Evolutionary conservation across 345 rosid genomes (phyloP).

Genomic region (Firmiana major): DNA sequence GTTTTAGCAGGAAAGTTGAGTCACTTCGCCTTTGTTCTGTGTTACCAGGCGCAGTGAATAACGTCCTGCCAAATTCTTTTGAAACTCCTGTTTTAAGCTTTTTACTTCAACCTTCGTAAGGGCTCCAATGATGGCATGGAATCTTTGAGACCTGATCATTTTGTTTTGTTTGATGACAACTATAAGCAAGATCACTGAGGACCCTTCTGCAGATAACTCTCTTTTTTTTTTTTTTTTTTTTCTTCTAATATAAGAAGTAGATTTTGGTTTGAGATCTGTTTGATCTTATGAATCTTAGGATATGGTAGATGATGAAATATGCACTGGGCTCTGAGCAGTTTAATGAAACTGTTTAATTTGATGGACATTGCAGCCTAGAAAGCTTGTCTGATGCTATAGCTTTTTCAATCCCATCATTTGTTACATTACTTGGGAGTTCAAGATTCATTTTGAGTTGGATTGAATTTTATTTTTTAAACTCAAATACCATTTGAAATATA

Average conservation of each 20-base stretch:
- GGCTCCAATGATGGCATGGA: slow-evolving; percentile 48
- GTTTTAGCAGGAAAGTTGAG: slow-evolving; percentile 49
- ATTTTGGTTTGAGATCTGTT: neutral
- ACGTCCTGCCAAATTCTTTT: slow-evolving; percentile 27
- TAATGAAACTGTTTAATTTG: slow-evolving; percentile 22
- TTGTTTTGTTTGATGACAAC: slow-evolving; percentile 31
- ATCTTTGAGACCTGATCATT: slow-evolving; percentile 63
- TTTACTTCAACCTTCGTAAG: too few relatives aligned
- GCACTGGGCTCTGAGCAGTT: slow-evolving; percentile 65
- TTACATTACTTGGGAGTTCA: too few relatives aligned
- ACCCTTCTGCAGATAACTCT: neutral
- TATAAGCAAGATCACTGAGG: slow-evolving; percentile 47
- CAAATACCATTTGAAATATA: too few relatives aligned
- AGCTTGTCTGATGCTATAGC: slow-evolving; percentile 38
- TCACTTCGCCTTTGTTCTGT: slow-evolving; percentile 29
- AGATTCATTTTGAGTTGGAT: too few relatives aligned
- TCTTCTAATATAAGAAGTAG: too few relatives aligned
- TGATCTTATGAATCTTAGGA: too few relatives aligned
- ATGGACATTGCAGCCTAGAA: slow-evolving; percentile 58
- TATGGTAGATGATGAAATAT: slow-evolving; percentile 40
- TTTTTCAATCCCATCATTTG: too few relatives aligned
- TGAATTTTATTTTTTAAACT: too few relatives aligned
- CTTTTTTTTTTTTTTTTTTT: neutral
- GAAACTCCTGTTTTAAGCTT: too few relatives aligned
- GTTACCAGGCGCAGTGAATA: slow-evolving; percentile 42